Percentiles rank a stretch among this genome's conserved stretches.
These are phyloP conservation scores for Artemisia tridentata DNA, from an alignment of 129 eudicot species.

Conservation along the genomic window DNA sequence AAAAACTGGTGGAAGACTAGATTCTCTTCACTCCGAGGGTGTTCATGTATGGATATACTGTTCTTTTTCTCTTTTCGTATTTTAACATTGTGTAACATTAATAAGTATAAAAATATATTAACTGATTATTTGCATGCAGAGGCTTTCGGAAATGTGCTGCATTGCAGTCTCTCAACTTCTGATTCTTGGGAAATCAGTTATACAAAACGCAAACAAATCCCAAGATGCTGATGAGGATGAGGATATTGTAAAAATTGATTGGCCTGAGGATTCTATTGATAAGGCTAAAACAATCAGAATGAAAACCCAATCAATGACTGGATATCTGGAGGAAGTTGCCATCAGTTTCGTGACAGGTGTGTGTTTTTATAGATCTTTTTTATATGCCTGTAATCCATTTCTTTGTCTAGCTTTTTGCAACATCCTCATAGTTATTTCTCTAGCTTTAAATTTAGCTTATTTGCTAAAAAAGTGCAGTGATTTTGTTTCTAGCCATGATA, in stretches of 20 bases:
- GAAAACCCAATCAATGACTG: conserved; percentile 66
- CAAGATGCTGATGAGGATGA: conserved; percentile 46
- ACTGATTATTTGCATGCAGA: conserved; percentile 43
- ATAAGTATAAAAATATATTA: not conserved
- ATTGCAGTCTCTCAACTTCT: conserved; percentile 81
- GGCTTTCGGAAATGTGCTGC: conserved; percentile 96
- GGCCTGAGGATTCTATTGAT: conserved; percentile 95
- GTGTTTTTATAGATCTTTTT: not conserved
- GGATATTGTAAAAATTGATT: conserved; percentile 51
- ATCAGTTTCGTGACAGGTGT: conserved; percentile 85
- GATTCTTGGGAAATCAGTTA: conserved; percentile 74
- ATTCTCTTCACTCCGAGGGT: conserved; percentile 95
- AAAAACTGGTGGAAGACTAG: conserved; percentile 85
- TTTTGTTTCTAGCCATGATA: too few relatives aligned
- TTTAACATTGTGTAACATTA: not conserved
- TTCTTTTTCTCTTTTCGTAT: not conserved
- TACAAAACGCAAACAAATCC: conserved; percentile 57
- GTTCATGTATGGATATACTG: conserved; percentile 61
- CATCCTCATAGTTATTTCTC: too few relatives aligned
- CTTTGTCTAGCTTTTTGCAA: too few relatives aligned
- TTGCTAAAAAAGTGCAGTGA: too few relatives aligned
- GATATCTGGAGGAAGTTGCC: conserved; percentile 68
- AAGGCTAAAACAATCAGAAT: conserved; percentile 71
- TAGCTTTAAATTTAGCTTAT: too few relatives aligned
- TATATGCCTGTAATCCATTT: too few relatives aligned